Conservation (phyloP, 495 filamentous ascomycete species). For the Penicillium paradoxum region DNA sequence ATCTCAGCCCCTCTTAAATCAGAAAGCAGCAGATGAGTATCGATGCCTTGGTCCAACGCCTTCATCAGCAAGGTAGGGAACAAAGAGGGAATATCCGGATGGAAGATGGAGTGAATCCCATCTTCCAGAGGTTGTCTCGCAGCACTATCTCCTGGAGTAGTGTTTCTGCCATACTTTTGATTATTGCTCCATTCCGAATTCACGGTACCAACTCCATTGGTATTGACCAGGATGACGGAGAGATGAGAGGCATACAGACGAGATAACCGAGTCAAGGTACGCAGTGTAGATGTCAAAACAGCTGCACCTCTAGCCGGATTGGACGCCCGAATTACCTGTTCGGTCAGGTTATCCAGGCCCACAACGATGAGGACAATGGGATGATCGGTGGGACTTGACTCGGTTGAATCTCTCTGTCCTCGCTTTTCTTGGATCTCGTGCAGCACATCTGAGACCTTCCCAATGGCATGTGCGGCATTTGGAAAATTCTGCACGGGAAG, state of each 20-base stretch:
- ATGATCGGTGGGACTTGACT: not conserved
- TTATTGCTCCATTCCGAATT: slow-evolving; percentile 5
- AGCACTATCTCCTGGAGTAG: not conserved
- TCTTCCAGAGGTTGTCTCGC: slow-evolving; percentile 13
- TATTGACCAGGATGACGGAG: slow-evolving; percentile 39
- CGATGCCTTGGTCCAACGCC: slow-evolving; percentile 39
- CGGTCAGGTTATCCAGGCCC: slow-evolving; percentile 38
- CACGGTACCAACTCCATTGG: slow-evolving; percentile 28
- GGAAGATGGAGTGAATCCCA: slow-evolving; percentile 35
- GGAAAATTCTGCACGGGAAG: slow-evolving; percentile 35
- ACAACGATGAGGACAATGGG: slow-evolving; percentile 30
- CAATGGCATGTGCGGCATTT: slow-evolving; percentile 33
- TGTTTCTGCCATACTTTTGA: not conserved
- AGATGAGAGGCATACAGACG: slow-evolving; percentile 25
- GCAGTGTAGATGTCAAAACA: slow-evolving; percentile 29
- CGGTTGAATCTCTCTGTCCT: slow-evolving; percentile 1
- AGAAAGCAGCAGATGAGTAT: slow-evolving; percentile 40
- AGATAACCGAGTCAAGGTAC: slow-evolving; percentile 32
- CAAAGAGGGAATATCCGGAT: slow-evolving; percentile 13
- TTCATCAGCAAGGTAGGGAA: slow-evolving; percentile 37
- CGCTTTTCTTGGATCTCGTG: slow-evolving; percentile 14
- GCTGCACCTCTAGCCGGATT: slow-evolving; percentile 38
- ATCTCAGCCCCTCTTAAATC: slow-evolving; percentile 19
- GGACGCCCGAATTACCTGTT: slow-evolving; percentile 37
- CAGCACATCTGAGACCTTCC: slow-evolving; percentile 27